phyloP scores from a whole-genome alignment of 352 stramenopile species.

The Globisporangium nagaii region DNA sequence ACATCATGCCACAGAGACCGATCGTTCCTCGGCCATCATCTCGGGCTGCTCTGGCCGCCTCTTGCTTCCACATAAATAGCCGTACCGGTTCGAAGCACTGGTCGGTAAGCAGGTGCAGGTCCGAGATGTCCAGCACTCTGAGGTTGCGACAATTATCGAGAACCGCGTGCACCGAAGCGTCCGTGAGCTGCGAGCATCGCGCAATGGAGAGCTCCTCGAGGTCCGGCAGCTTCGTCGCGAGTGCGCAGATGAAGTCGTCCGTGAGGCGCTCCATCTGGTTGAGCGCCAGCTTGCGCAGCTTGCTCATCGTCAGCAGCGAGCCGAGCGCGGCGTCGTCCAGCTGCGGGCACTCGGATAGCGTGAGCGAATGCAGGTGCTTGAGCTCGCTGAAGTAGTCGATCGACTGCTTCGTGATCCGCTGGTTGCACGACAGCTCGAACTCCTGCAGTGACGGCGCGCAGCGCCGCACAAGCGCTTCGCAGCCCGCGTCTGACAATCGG shows the following conservation, averaged over 20 bases:
- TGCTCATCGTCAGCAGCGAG: conserved; percentile 58
- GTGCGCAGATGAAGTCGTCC: conserved; percentile 42
- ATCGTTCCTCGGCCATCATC: too few relatives aligned
- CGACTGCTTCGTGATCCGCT: conserved; percentile 68
- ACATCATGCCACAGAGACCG: too few relatives aligned
- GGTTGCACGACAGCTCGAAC: conserved; percentile 80
- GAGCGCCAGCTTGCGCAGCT: conserved; percentile 58
- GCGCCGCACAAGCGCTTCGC: conserved; percentile 53
- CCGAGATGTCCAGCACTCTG: conserved; percentile 58
- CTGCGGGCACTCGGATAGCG: conserved; percentile 73
- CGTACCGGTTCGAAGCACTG: conserved; percentile 53
- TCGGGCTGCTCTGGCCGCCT: too few relatives aligned
- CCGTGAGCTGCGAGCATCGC: conserved; percentile 61
- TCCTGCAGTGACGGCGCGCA: conserved; percentile 66
- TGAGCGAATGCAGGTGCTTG: conserved; percentile 55
- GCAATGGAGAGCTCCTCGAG: conserved; percentile 70
- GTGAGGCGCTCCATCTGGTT: conserved; percentile 75
- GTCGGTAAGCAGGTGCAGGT: conserved; percentile 67
- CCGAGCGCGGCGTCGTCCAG: conserved; percentile 52
- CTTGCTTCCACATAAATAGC: too few relatives aligned
- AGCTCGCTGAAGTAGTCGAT: conserved; percentile 75
- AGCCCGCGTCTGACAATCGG: conserved; percentile 60
- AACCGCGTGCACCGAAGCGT: conserved; percentile 34
- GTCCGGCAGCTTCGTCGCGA: conserved; percentile 37
- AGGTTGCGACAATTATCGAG: conserved; percentile 56